phyloP scores from a whole-genome alignment of 148 eudicot species.

The Rhododendron ferrugineum region DNA sequence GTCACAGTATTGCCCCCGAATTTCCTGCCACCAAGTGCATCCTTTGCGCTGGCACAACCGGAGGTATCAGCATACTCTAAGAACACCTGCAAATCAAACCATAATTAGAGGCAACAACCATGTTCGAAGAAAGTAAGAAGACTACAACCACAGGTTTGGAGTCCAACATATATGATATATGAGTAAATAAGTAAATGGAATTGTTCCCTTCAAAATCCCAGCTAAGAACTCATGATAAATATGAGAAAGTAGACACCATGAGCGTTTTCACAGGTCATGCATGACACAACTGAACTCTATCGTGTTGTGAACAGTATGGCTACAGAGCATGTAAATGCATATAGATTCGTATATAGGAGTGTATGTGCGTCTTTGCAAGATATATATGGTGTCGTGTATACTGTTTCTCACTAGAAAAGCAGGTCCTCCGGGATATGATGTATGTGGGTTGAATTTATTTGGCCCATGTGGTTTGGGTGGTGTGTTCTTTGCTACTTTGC shows the following conservation, averaged over 20 bases:
- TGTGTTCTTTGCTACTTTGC: not conserved
- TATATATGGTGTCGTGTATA: too few species aligned
- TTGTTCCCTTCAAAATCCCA: not conserved
- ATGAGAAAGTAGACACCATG: not conserved
- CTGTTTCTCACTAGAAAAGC: not conserved
- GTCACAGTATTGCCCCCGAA: slow-evolving; percentile 70
- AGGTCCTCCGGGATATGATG: not conserved
- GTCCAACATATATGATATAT: not conserved
- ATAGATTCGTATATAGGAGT: not conserved
- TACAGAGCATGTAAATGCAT: not conserved
- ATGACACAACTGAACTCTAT: not conserved
- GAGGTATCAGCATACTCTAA: slow-evolving; percentile 59
- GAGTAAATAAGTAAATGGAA: not conserved
- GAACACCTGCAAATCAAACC: slow-evolving; percentile 49
- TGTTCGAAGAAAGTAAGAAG: not conserved
- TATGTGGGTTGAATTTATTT: not conserved
- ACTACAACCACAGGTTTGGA: not conserved
- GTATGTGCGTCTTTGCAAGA: not conserved
- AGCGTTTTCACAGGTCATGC: not conserved
- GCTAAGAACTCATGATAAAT: not conserved
- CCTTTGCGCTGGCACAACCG: slow-evolving; percentile 57
- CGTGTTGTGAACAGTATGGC: not conserved
- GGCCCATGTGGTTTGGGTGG: not conserved
- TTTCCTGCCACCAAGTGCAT: slow-evolving; percentile 64
- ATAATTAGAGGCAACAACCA: not conserved